Evolutionary conservation across 495 filamentous ascomycete species (phyloP), one percentile per base, ranked within the genome.

Genomic region (Hypoxylon crocopeplum): DNA sequence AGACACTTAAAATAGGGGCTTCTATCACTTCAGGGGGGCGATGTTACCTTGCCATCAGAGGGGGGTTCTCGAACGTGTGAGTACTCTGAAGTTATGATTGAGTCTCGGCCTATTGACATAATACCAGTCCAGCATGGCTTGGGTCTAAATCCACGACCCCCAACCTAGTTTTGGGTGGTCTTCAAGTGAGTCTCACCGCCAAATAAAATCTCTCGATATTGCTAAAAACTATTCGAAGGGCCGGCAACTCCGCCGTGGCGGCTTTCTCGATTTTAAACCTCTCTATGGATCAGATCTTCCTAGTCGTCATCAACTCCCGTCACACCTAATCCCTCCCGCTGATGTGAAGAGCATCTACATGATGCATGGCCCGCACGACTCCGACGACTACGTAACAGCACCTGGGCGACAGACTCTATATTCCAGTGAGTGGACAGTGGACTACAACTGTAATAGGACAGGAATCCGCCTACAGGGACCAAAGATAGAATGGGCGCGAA

Each of bases 61-160:
- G 85, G 5, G 85, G 85, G 0, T 78, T 88, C 49, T 78, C 79
- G 4, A 71, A 73, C 16, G 72, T 87, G 32, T 62, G 27, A 46
- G 51, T 51, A 16, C 21, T 17, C 1, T 19, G 1, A 10, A n/a
- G 5, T 10, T 27, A 3, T 2, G 2, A 15, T 25, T 10, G 13
- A 45, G n/a, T 37, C 1, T 4, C n/a, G 4, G 5, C 8, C 1
- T 7, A 17, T 30, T 62, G 15, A 62, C 46, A 6, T 7, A 5
- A n/a, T 0, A 13, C 2, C 19, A 62, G 59, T 19, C 77, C 84
- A 16, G 66, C 77, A 17, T 84, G 77, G 68, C 83, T 86, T 61
- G 81, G 81, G 3, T 85, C 82, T 5, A 86, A 86, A 59, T 76
- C 81, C 0, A 86, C 83, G 1, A 77, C 77, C 17, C 82, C 84